phyloP scores from a whole-genome alignment of 768 basidiomycete species.

The Suillus luteus region DNA sequence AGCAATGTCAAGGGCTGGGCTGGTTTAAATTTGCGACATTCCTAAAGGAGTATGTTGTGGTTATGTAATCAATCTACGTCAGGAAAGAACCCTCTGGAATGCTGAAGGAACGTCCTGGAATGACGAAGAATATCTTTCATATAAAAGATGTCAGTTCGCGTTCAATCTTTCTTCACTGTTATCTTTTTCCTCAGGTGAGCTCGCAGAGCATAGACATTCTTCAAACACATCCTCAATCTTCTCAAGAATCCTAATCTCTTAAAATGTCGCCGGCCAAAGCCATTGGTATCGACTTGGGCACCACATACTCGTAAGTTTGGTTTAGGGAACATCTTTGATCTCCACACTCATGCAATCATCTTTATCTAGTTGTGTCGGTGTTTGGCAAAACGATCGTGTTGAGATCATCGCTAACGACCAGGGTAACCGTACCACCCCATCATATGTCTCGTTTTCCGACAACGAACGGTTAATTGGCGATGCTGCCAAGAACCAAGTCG shows the following conservation, averaged over 20 bases:
- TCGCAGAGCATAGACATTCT: not conserved
- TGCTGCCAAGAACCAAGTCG: conserved; percentile 98
- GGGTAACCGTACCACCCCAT: conserved; percentile 94
- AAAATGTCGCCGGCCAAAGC: conserved; percentile 55
- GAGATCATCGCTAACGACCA: conserved; percentile 98
- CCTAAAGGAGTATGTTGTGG: conserved; percentile 16
- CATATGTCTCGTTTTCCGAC: conserved; percentile 94
- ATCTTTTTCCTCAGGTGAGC: conserved; percentile 25
- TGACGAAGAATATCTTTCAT: conserved; percentile 28
- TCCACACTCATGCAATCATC: conserved; percentile 17
- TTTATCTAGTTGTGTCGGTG: conserved; percentile 86
- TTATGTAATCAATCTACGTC: conserved; percentile 38
- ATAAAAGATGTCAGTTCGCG: conserved; percentile 28
- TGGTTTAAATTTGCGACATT: not conserved
- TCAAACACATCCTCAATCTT: not conserved
- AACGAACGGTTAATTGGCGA: conserved; percentile 98
- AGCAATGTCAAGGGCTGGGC: conserved; percentile 7
- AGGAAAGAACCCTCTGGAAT: conserved; percentile 37
- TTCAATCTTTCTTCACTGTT: conserved; percentile 16
- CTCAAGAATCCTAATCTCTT: not conserved
- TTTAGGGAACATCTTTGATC: not conserved
- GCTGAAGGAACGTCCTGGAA: conserved; percentile 36
- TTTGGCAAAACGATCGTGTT: conserved; percentile 99
- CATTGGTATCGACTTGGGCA: conserved; percentile 88
- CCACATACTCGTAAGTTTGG: conserved; percentile 82